phyloP scores from a whole-genome alignment of 2,329 filamentous ascomycete genomes.

The Alternaria gaisen region DNA sequence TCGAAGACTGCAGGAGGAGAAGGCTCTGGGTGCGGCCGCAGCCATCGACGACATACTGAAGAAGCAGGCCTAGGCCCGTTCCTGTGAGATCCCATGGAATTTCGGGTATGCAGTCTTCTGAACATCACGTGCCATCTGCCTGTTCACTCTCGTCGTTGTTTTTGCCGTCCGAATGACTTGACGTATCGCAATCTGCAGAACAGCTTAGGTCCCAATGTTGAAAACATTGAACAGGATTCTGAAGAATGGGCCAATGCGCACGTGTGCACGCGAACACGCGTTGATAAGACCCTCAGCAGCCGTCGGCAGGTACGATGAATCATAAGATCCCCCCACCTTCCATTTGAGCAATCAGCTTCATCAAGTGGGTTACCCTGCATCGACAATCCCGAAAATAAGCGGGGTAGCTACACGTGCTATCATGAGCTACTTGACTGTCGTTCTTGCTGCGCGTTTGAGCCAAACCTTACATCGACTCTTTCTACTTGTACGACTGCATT shows the following conservation, averaged over 20 bases:
- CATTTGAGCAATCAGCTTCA: conserved; percentile 8
- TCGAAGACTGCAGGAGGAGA: conserved; percentile 51
- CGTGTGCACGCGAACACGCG: conserved; percentile 23
- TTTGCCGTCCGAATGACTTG: not conserved
- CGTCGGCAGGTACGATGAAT: conserved; percentile 18
- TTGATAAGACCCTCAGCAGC: conserved; percentile 22
- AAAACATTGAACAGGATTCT: not conserved
- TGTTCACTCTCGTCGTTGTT: not conserved
- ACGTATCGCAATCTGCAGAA: not conserved
- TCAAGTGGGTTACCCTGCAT: not conserved
- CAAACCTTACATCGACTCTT: not conserved
- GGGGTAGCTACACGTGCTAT: conserved; percentile 23
- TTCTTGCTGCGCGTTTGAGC: not conserved
- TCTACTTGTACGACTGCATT: not conserved
- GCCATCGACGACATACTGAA: conserved; percentile 30
- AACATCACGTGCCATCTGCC: not conserved
- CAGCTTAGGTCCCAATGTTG: not conserved
- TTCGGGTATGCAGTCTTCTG: not conserved
- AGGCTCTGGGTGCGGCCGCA: conserved; percentile 49
- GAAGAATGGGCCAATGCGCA: conserved; percentile 10
- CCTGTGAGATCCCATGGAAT: not conserved
- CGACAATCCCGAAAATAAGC: conserved; percentile 13
- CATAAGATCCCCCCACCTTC: conserved; percentile 15
- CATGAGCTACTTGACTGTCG: conserved; percentile 4
- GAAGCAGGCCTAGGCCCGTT: not conserved